Evolutionary conservation across 148 eudicot species (phyloP).

Genomic region (Rhododendron henanense): DNA sequence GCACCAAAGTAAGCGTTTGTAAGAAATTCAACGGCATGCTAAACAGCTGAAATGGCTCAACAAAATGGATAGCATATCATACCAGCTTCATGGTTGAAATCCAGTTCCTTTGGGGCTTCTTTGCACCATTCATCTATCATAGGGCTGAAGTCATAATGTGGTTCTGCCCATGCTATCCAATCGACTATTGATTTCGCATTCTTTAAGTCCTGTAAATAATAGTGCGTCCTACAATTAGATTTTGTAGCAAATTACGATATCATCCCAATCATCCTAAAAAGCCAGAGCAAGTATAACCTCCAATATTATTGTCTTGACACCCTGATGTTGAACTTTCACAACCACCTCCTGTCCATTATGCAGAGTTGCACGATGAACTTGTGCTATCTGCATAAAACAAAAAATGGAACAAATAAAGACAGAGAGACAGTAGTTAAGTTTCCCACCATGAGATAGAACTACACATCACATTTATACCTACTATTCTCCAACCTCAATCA

Average conservation of each 20-base stretch:
- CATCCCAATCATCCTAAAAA: constrained; percentile 13
- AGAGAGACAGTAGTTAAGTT: neutral
- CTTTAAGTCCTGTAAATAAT: constrained; percentile 68
- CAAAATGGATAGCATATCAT: constrained; percentile 11
- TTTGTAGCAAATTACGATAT: constrained; percentile 8
- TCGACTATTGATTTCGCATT: constrained; percentile 92
- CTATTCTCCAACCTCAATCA: neutral
- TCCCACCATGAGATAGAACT: neutral
- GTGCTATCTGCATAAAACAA: constrained; percentile 72
- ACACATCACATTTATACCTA: neutral
- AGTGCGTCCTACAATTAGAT: constrained; percentile 15
- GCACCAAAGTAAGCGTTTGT: constrained; percentile 22
- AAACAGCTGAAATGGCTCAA: constrained; percentile 6
- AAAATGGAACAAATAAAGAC: neutral
- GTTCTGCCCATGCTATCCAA: constrained; percentile 99
- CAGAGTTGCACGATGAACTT: constrained; percentile 98
- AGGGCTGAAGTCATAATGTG: constrained; percentile 89
- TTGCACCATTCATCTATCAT: constrained; percentile 99
- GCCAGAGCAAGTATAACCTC: constrained; percentile 48
- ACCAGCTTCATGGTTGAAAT: constrained; percentile 97
- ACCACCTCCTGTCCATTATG: constrained; percentile 82
- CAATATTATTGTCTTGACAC: constrained; percentile 74
- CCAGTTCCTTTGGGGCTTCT: constrained; percentile 95
- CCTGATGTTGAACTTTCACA: constrained; percentile 94
- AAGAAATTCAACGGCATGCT: neutral